phyloP scores from a whole-genome alignment of 805 yeast species.

The Suhomyces sp. region DNA sequence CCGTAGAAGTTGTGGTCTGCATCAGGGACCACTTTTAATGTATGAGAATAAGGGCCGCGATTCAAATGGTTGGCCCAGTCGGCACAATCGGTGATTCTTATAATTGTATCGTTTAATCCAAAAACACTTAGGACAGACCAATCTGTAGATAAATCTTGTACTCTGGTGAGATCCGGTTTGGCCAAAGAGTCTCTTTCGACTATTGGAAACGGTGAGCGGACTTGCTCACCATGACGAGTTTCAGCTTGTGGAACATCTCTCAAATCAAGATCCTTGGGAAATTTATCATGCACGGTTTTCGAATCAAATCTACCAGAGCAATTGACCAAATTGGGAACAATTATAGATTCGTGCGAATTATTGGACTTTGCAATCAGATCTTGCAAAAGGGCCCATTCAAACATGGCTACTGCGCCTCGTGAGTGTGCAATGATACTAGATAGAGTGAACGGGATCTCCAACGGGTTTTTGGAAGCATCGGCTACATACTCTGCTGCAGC shows the following conservation, averaged over 20 bases:
- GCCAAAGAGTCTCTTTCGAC: slow-evolving; percentile 53
- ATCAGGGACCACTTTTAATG: slow-evolving; percentile 52
- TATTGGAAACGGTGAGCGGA: slow-evolving; percentile 40
- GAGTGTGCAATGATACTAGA: slow-evolving; percentile 73
- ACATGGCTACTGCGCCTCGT: slow-evolving; percentile 74
- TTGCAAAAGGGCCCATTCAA: slow-evolving; percentile 60
- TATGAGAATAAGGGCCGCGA: slow-evolving; percentile 48
- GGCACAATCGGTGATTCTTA: slow-evolving; percentile 63
- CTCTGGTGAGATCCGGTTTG: slow-evolving; percentile 41
- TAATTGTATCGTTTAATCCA: slow-evolving; percentile 64
- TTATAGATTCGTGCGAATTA: slow-evolving; percentile 26
- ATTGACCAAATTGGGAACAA: slow-evolving; percentile 67
- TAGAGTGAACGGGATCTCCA: slow-evolving; percentile 44
- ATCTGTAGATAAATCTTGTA: slow-evolving; percentile 42
- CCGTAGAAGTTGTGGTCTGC: slow-evolving; percentile 88
- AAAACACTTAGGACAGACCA: slow-evolving; percentile 64
- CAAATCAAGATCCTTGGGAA: slow-evolving; percentile 20
- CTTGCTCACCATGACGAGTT: slow-evolving; percentile 51
- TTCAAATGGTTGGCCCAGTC: slow-evolving; percentile 55
- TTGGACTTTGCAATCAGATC: slow-evolving; percentile 31
- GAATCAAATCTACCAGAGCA: slow-evolving; percentile 69
- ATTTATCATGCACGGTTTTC: slow-evolving; percentile 43
- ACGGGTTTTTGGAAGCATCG: slow-evolving; percentile 29
- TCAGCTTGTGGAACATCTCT: slow-evolving; percentile 24
- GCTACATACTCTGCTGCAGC: slow-evolving; percentile 28